Evolutionary conservation across 352 stramenopile genomes (phyloP).

Genomic region (Aphanomyces invadans): DNA sequence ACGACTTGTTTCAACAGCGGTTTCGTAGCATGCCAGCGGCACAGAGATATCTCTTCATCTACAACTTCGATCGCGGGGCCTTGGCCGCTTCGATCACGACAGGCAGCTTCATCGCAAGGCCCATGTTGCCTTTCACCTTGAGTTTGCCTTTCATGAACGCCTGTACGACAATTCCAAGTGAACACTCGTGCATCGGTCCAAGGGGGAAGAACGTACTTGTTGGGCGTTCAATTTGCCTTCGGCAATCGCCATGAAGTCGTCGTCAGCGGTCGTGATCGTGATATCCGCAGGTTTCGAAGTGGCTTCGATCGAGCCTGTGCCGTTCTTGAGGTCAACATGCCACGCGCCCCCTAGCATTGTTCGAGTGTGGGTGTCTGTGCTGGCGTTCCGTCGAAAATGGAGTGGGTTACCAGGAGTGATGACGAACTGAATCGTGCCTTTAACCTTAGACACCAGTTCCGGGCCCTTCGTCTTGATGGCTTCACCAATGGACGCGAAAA

Average conservation of each 20-base stretch:
- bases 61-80: slow-evolving; percentile 46
- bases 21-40: too few species aligned
- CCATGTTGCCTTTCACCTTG: slow-evolving; percentile 95
- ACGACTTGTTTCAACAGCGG: too few species aligned
- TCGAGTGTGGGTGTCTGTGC: not conserved
- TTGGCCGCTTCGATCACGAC: slow-evolving; percentile 88
- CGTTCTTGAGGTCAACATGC: slow-evolving; percentile 74
- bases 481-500: slow-evolving; percentile 61
- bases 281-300: slow-evolving; percentile 68
- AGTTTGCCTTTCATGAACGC: slow-evolving; percentile 95
- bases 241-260: slow-evolving; percentile 74
- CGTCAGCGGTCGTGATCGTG: slow-evolving; percentile 63
- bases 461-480: slow-evolving; percentile 48
- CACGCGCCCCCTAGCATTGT: slow-evolving; percentile 27
- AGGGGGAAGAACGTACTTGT: slow-evolving; percentile 21
- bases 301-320: slow-evolving; percentile 41
- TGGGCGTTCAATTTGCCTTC: slow-evolving; percentile 88
- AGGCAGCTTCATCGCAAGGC: slow-evolving; percentile 91
- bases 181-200: not conserved
- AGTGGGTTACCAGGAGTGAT: slow-evolving; percentile 43
- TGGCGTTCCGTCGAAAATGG: not conserved
- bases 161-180: slow-evolving; percentile 28
- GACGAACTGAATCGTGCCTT: slow-evolving; percentile 72
- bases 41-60: too few species aligned
- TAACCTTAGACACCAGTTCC: slow-evolving; percentile 65